Evolutionary conservation across 495 filamentous ascomycete species (phyloP).

Genomic region (Apiosordaria backusii): DNA sequence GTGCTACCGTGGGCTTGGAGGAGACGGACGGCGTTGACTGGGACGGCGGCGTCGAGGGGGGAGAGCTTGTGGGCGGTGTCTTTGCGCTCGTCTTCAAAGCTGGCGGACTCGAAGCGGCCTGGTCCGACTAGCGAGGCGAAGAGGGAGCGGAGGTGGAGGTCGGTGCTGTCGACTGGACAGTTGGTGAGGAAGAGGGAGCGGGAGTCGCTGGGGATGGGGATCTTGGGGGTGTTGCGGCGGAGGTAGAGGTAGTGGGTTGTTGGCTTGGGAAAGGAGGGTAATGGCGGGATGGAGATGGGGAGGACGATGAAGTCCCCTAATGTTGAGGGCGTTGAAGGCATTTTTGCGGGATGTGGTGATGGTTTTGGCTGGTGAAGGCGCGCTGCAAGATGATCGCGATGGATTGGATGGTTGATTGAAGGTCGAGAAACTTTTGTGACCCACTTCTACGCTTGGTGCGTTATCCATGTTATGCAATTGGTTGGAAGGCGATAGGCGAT

Average conservation of each 20-base stretch:
- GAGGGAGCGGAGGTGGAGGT: slow-evolving; percentile 67
- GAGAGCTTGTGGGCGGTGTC: slow-evolving; percentile 18
- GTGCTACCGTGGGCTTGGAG: slow-evolving; percentile 38
- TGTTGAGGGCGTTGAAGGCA: slow-evolving; percentile 28
- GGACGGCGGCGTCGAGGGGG: slow-evolving; percentile 27
- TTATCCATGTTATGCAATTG: slow-evolving; percentile 4
- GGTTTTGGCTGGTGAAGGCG: not conserved
- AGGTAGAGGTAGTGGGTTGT: slow-evolving; percentile 81
- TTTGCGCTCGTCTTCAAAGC: slow-evolving; percentile 59
- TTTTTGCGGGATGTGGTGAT: slow-evolving; percentile 20
- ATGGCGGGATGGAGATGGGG: slow-evolving; percentile 57
- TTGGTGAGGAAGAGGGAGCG: slow-evolving; percentile 86
- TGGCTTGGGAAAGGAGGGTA: slow-evolving; percentile 55
- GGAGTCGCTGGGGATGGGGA: slow-evolving; percentile 65
- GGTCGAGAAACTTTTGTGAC: slow-evolving; percentile 18
- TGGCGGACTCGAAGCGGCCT: slow-evolving; percentile 69
- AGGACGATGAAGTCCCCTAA: slow-evolving; percentile 50
- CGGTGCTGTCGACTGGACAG: slow-evolving; percentile 78
- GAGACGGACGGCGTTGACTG: slow-evolving; percentile 39
- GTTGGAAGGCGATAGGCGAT: not conserved
- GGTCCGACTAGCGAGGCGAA: slow-evolving; percentile 67
- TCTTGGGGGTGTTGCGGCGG: slow-evolving; percentile 71
- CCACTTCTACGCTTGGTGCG: not conserved
- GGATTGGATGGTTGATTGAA: slow-evolving; percentile 1
- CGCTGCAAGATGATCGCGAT: slow-evolving; percentile 2